These are phyloP conservation scores for Recurvomyces mirabilis DNA, from an alignment of 495 filamentous ascomycete species.

Conservation along the genomic window DNA sequence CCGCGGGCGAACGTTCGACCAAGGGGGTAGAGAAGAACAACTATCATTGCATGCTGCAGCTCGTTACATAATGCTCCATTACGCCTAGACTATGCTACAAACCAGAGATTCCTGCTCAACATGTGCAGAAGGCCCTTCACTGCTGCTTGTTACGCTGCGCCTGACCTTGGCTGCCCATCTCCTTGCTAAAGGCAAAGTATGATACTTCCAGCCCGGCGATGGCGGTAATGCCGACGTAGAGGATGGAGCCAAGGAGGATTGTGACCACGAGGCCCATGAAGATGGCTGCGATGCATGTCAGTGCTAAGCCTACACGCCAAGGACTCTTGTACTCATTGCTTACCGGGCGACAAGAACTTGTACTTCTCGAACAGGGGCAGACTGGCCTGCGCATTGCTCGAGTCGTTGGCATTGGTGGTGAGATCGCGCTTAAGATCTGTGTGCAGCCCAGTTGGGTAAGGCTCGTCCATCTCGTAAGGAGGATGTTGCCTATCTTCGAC, in stretches of 20 bases:
- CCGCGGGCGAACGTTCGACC: too few relatives aligned
- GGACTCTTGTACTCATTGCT: slow-evolving; percentile 2
- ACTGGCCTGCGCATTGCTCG: slow-evolving; percentile 23
- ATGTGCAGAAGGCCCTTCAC: too few relatives aligned
- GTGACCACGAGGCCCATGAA: slow-evolving; percentile 68
- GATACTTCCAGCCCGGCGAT: slow-evolving; percentile 72
- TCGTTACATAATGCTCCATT: too few relatives aligned
- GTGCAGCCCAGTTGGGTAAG: slow-evolving; percentile 39
- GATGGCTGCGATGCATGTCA: slow-evolving; percentile 43
- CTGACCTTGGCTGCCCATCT: too few relatives aligned
- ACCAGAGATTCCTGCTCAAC: too few relatives aligned
- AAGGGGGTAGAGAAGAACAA: too few relatives aligned
- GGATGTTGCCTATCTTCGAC: slow-evolving; percentile 7
- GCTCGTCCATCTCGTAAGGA: slow-evolving; percentile 41
- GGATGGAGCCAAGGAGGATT: slow-evolving; percentile 59
- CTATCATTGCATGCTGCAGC: too few relatives aligned
- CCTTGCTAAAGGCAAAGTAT: slow-evolving; percentile 93
- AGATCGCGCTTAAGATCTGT: slow-evolving; percentile 51
- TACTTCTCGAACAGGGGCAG: slow-evolving; percentile 77
- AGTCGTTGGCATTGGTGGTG: slow-evolving; percentile 14
- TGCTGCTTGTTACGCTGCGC: too few relatives aligned
- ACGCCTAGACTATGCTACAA: too few relatives aligned
- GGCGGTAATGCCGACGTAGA: slow-evolving; percentile 65
- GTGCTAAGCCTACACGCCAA: background rate
- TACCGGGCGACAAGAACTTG: slow-evolving; percentile 72